Evolutionary conservation across 2,329 filamentous ascomycete genomes (phyloP).

Genomic region (Sclerotinia minor): DNA sequence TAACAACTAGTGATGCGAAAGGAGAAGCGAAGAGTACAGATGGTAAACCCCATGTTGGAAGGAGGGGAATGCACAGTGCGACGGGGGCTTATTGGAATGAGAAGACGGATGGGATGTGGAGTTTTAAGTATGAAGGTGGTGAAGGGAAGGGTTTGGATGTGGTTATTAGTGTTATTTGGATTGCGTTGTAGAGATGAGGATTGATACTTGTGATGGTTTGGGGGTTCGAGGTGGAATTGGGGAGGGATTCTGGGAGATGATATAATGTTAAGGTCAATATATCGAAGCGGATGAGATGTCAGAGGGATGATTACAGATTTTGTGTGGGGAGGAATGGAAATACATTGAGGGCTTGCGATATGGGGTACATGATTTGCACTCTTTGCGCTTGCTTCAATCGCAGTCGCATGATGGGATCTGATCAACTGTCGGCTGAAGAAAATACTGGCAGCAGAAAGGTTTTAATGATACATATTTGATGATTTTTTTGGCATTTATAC

Average conservation of each 20-base stretch:
- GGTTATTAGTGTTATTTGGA: constrained; percentile 75
- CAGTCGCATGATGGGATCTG: neutral
- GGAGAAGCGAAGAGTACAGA: constrained; percentile 53
- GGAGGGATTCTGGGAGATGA: neutral
- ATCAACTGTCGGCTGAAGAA: neutral
- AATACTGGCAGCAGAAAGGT: constrained; percentile 3
- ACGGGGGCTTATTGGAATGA: constrained; percentile 88
- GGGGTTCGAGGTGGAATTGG: neutral
- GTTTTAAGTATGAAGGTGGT: constrained; percentile 76
- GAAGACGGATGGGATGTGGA: constrained; percentile 88
- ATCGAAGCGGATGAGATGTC: neutral
- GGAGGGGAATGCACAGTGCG: constrained; percentile 86
- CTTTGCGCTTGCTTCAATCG: constrained; percentile 19
- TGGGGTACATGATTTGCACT: constrained; percentile 15
- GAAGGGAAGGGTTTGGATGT: constrained; percentile 68
- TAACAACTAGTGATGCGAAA: constrained; percentile 54
- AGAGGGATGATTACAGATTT: neutral
- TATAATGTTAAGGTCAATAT: constrained; percentile 1
- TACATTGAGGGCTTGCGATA: constrained; percentile 12
- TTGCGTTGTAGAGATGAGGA: constrained; percentile 42
- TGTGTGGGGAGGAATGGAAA: constrained; percentile 18
- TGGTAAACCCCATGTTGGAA: constrained; percentile 71
- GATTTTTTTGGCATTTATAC: constrained; percentile 16
- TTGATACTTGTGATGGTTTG: neutral
- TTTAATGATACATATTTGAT: constrained; percentile 22